Evolutionary conservation across 2,329 filamentous ascomycete genomes (phyloP).

Genomic region (Corinectria fuckeliana): DNA sequence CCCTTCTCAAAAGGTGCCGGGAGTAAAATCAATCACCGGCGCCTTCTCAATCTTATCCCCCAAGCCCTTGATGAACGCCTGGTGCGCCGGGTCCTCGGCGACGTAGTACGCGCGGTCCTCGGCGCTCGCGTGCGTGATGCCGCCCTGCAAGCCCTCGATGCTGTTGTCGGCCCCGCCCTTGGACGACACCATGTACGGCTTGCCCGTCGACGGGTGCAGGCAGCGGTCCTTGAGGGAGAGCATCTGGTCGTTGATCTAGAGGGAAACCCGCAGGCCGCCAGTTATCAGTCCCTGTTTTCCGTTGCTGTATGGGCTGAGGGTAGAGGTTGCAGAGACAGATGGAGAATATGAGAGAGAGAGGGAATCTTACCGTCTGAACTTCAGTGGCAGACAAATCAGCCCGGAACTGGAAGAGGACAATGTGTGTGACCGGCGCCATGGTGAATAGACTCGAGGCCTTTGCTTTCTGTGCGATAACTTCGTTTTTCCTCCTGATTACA

Average conservation of each 20-base stretch:
- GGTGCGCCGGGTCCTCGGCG: conserved; percentile 67
- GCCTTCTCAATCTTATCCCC: conserved; percentile 56
- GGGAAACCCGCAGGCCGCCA: not conserved
- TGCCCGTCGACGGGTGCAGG: conserved; percentile 63
- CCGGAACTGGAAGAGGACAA: conserved; percentile 32
- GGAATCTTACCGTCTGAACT: conserved; percentile 13
- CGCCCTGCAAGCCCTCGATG: conserved; percentile 63
- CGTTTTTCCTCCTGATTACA: not conserved
- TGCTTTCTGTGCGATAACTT: not conserved
- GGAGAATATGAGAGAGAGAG: not conserved
- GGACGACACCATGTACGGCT: conserved; percentile 65
- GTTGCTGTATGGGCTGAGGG: not conserved
- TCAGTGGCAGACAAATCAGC: conserved; percentile 12
- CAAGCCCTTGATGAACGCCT: conserved; percentile 60
- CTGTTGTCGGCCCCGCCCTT: conserved; percentile 67
- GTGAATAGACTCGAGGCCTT: not conserved
- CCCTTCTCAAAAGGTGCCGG: not conserved
- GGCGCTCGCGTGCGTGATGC: conserved; percentile 67
- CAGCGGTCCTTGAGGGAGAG: conserved; percentile 64
- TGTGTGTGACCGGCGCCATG: conserved; percentile 25
- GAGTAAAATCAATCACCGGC: conserved; percentile 63
- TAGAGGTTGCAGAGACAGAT: not conserved
- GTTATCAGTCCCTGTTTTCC: too few relatives aligned
- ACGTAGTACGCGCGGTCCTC: conserved; percentile 74
- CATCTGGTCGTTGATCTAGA: conserved; percentile 32